A percentile compares a stretch with the other conserved stretches of the same genome.
phyloP scores from a whole-genome alignment of 139 green algal genomes.

The Gonium pectorale region DNA sequence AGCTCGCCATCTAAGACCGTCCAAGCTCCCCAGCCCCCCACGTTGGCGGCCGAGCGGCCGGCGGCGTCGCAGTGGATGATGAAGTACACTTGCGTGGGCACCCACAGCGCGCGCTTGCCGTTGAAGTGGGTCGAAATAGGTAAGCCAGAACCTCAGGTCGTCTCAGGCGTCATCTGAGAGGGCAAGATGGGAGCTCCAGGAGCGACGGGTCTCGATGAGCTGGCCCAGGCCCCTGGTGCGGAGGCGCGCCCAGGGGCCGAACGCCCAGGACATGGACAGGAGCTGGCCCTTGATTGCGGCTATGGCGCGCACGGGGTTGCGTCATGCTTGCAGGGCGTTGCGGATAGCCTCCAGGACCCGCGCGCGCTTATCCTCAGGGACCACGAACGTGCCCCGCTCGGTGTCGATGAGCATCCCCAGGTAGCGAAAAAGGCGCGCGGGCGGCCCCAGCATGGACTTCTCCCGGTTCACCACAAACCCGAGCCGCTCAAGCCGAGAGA shows the following conservation, averaged over 20 bases:
- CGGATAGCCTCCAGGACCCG: neutral
- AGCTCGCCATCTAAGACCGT: neutral
- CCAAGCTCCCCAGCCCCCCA: constrained; percentile 40
- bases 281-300: constrained; percentile 6
- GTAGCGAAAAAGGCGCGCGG: neutral
- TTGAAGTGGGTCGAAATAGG: constrained; percentile 25
- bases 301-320: neutral
- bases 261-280: neutral
- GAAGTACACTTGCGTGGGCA: neutral
- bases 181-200: neutral
- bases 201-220: neutral
- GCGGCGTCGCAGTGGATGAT: constrained; percentile 39
- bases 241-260: constrained; percentile 5
- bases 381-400: neutral
- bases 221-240: neutral
- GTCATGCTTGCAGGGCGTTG: neutral
- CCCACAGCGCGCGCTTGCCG: neutral
- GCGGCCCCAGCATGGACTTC: constrained; percentile 4
- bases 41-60: neutral
- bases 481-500: neutral
- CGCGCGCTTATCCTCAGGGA: constrained; percentile 3
- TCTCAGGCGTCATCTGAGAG: neutral
- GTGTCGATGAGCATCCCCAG: constrained; percentile 18
- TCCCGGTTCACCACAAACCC: neutral
- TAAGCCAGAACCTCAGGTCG: constrained; percentile 17